Percentiles rank a stretch among this genome's conserved stretches.
Evolutionary conservation across 2,329 filamentous ascomycete species (phyloP).

Genomic region (Arthroderma sp.): DNA sequence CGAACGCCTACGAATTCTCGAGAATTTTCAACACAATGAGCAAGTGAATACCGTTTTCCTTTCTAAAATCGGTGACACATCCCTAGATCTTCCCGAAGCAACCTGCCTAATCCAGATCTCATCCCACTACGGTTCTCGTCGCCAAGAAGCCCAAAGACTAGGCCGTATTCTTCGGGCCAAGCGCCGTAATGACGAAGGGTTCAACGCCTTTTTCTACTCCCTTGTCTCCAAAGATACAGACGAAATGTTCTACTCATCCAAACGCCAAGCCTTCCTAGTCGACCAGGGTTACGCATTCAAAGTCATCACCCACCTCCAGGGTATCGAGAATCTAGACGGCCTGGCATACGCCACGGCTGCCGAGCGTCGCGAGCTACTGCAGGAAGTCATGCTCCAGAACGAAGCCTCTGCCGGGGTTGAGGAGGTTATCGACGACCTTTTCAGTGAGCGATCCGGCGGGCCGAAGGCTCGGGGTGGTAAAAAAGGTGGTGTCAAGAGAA

Average conservation of each 20-base stretch:
- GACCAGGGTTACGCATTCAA: constrained; percentile 99
- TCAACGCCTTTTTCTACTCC: constrained; percentile 98
- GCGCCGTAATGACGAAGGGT: constrained; percentile 89
- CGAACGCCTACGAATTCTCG: constrained; percentile 74
- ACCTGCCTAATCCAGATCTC: constrained; percentile 96
- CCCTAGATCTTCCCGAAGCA: constrained; percentile 90
- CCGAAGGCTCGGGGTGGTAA: constrained; percentile 25
- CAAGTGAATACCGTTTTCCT: constrained; percentile 85
- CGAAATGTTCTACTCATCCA: constrained; percentile 96
- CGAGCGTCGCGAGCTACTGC: constrained; percentile 73
- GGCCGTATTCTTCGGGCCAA: constrained; percentile 92
- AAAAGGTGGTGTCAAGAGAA: constrained; percentile 57
- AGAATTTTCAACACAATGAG: constrained; percentile 91
- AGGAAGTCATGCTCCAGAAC: constrained; percentile 79
- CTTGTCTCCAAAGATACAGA: constrained; percentile 94
- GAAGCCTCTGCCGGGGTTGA: constrained; percentile 61
- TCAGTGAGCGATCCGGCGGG: constrained; percentile 42
- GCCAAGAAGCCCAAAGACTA: constrained; percentile 88
- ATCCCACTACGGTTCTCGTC: constrained; percentile 89
- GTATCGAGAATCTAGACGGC: constrained; percentile 70
- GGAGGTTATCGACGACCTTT: constrained; percentile 55
- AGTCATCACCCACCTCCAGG: constrained; percentile 88
- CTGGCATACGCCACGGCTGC: constrained; percentile 67
- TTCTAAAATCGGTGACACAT: constrained; percentile 95
- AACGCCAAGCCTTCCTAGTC: constrained; percentile 90